Base-by-base conservation (phyloP, 352 stramenopile species). In the Phytophthora capsici region DNA sequence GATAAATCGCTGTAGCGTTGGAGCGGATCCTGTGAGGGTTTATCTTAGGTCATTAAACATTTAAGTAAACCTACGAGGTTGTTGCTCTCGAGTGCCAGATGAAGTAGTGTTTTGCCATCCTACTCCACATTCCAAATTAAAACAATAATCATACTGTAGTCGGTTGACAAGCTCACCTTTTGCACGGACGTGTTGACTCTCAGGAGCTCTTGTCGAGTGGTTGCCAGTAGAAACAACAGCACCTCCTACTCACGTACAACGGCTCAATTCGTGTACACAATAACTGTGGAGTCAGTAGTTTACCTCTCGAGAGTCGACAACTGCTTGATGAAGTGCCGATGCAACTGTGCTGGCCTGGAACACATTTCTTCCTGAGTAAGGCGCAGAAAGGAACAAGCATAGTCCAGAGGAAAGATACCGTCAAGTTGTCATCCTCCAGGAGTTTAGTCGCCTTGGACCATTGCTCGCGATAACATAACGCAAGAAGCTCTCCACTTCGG, bases 381-480 rank as follows among this genome's bases (percentile, higher is more conserved):
- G n/a, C 14, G 23, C 9, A 37, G 20, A n/a, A 37, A 37, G 7
- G n/a, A n/a, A 17, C 17, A 23, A 17, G 30, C 16, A 57, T n/a
- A 34, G 34, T 46, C 30, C 4, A 51, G 10, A 22, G 10, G 17
- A n/a, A 9, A 14, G 25, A 32, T 14, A 75, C 67, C 58, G 63
- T 65, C 3, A 71, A 48, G 20, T 38, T 36, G 4, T 59, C 44
- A 38, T 68, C 43, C 10, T 3, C 32, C 5, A 77, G 50, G 7
- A 77, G 34, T 7, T 47, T 37, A 3, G 44, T 57, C 30, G 70
- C 73, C 13, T 69, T 75, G 4, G 50, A 22, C 74, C 67, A 80
- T 70, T 82, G 71, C 44, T 73, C 51, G 3, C 67, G 71, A 46
- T 71, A 75, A 34, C 74, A 82, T 46, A 82, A 52, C 17, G 67